Percentiles rank a stretch among this genome's conserved stretches.
Conservation (phyloP, 139 green algal genomes). For the Gonium pectorale region DNA sequence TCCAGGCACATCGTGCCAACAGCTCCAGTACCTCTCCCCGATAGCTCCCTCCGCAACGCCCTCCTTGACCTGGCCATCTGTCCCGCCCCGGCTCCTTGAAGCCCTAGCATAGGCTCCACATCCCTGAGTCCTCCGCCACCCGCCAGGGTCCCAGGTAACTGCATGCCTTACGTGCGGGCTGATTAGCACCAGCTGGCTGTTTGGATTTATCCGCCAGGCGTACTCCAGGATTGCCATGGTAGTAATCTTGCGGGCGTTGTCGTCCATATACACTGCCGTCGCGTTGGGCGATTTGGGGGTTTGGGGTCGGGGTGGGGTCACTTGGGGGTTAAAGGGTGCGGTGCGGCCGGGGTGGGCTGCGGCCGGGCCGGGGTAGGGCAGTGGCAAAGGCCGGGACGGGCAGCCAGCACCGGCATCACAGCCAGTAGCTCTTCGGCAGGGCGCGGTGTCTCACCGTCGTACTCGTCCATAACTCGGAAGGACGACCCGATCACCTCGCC, state of each 20-base stretch:
- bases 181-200: slow-evolving; percentile 11
- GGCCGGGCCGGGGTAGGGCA: too few relatives aligned
- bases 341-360: too few relatives aligned
- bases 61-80: not conserved
- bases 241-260: not conserved
- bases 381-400: too few relatives aligned
- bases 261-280: slow-evolving; percentile 32
- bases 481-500: slow-evolving; percentile 10
- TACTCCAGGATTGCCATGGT: slow-evolving; percentile 29
- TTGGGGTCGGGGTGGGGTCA: too few relatives aligned
- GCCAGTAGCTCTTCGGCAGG: too few relatives aligned
- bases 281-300: too few relatives aligned
- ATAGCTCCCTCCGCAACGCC: not conserved
- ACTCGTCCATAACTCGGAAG: slow-evolving; percentile 34
- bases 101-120: not conserved
- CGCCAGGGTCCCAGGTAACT: too few relatives aligned
- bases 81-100: not conserved
- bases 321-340: too few relatives aligned
- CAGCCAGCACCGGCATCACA: too few relatives aligned
- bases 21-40: not conserved
- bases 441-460: too few relatives aligned
- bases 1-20: not conserved
- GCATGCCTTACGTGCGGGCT: slow-evolving; percentile 44
- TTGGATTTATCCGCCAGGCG: not conserved
- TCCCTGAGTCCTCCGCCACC: not conserved